phyloP scores from a whole-genome alignment of 495 filamentous ascomycete species.

The Neurospora sublineolata region DNA sequence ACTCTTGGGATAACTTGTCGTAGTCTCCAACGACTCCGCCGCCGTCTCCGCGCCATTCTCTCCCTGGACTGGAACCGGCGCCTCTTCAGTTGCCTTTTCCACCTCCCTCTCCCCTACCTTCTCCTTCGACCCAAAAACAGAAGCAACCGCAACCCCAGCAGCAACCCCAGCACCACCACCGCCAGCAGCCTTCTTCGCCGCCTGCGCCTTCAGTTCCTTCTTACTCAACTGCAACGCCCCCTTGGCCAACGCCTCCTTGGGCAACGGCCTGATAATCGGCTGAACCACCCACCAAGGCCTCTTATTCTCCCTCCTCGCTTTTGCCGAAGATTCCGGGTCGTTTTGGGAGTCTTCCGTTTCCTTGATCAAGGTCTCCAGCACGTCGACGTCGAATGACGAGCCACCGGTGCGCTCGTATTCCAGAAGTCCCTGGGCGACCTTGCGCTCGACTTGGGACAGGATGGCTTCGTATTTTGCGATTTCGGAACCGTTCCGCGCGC shows the following conservation, averaged over 20 bases:
- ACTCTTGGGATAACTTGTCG: constrained; percentile 11
- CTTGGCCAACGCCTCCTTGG: constrained; percentile 75
- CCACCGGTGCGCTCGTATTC: constrained; percentile 52
- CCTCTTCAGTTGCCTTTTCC: constrained; percentile 14
- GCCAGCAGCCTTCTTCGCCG: constrained; percentile 4
- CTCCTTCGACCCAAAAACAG: not conserved
- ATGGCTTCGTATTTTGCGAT: constrained; percentile 61
- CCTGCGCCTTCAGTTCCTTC: constrained; percentile 33
- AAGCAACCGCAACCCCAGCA: constrained; percentile 9
- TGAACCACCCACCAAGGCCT: constrained; percentile 90
- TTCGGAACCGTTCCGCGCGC: constrained; percentile 46
- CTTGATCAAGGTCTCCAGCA: constrained; percentile 3
- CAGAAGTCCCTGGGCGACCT: constrained; percentile 57
- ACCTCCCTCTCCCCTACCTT: constrained; percentile 12
- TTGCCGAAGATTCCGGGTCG: constrained; percentile 47
- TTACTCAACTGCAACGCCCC: constrained; percentile 59
- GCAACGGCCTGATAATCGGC: constrained; percentile 76
- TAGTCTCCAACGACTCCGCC: constrained; percentile 4
- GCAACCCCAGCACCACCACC: not conserved
- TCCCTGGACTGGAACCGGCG: not conserved
- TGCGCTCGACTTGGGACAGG: constrained; percentile 44
- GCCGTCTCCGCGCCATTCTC: not conserved
- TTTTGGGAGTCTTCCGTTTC: constrained; percentile 12
- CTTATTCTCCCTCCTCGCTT: constrained; percentile 56
- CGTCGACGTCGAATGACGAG: constrained; percentile 39